Evolutionary conservation across 2,329 filamentous ascomycete genomes (phyloP), one percentile per base, ranked within the genome.

Genomic region (Didymella pomorum): DNA sequence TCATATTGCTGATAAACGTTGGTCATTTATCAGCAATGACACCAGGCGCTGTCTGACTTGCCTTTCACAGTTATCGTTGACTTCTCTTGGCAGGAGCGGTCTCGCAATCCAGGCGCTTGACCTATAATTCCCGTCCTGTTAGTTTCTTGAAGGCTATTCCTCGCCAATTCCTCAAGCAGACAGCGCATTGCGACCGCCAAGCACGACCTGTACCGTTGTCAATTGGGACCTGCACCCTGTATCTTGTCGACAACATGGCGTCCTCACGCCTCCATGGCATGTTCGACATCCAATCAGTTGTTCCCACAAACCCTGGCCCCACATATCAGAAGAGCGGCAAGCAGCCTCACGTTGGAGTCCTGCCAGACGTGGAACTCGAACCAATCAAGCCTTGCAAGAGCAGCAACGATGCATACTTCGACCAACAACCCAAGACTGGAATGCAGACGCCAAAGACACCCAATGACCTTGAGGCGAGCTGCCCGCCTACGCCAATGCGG

Each of bases 381-480:
- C 56, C 73, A 6, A 52, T 75, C 16, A 55, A 56, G 5, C 65
- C 70, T 18, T 67, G 65, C 23, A 62, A 54, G 23, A 54, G 52
- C 8, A 60, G 35, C 37, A 51, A 60, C 50, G 52, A 35, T 2
- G 31, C 58, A 10, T 64, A 65, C 29, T 57, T 64, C 18, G 56
- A 69, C 18, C 54, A 57, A n/a, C 59, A 58, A 9, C 39, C 49
- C 10, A 39, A 16, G 6, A 58, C 61, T 6, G 65, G 66, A 1
- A 43, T 49, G 0, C 63, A 71, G 46, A 72, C 70, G 1, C 70
- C 75, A 2, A 72, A 63, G 45, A 76, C 76, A 1, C 76, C 75
- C 0, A 74, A 78, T 46, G 75, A 80, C 47, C 70, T 86, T 1
- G 86, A 88, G 66, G 82, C 80, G 70, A 88, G 84, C 67, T 76